Base-by-base conservation (phyloP, 2,329 filamentous ascomycete species). In the Trichoderma endophyticum region DNA sequence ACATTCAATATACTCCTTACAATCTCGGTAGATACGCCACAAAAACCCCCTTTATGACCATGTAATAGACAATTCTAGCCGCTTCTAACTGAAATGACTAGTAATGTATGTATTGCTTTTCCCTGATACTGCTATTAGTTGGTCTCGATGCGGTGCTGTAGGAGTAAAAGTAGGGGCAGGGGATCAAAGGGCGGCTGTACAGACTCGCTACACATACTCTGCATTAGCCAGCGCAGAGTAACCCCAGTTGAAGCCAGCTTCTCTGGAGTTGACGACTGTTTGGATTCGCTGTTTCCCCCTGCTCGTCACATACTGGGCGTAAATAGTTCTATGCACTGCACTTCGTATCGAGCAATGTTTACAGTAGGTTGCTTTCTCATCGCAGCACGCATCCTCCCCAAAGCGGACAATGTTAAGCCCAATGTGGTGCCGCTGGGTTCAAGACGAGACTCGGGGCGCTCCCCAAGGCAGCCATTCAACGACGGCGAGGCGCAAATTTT, bases 21-120 rank as follows among this genome's bases (percentile, higher is more conserved):
- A 60, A 68, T 68, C 56, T 68, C 65, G 65, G 65, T 48, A 48
- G 56, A 32, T 14, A 48, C 36, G 65, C 54, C 65, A 60, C 65
- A 9, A 39, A 28, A 21, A 43, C 3, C 26, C 56, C 36, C 26
- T 34, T 68, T 32, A 34, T 60, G 36, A 28, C 24, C 36, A 3
- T 48, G 57, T 7, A 59, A 26, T 48, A 48, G 21, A 60, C 11
- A 60, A 3, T n/a, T 32, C 18, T 28, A 59, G 54, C 18, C 34
- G 21, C 54, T 68, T 68, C 26, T 24, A n/a, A 24, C 15, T 24
- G 34, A 24, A 3, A 32, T 26, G 12, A 26, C 54, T 57, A 15
- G 54, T n/a, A 21, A 18, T 7, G 12, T 39, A 21, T 43, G 21
- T 59, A 30, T 21, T 67, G 64, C 64, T 43, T 7, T 34, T 30